These are phyloP conservation scores for Puccinia hordei DNA, from an alignment of 1,284 basidiomycete species.

Conservation along the genomic window DNA sequence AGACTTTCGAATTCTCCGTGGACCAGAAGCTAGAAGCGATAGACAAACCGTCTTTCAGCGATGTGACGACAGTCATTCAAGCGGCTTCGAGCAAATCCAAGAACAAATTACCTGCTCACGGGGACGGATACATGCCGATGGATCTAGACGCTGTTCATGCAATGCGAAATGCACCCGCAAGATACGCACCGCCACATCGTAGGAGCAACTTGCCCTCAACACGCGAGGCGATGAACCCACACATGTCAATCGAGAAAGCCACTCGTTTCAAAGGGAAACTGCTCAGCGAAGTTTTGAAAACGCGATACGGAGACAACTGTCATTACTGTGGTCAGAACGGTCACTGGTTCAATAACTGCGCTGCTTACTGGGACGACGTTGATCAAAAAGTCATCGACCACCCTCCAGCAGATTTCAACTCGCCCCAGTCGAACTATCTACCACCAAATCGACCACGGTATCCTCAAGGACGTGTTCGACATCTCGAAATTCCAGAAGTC, in stretches of 20 bases:
- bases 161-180: background rate
- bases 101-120: no score
- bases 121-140: background rate
- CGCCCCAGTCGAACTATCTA: background rate
- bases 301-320: no score
- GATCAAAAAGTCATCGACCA: no score
- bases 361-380: background rate
- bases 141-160: background rate
- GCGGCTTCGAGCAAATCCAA: background rate
- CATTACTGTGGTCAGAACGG: no score
- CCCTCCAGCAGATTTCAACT: no score
- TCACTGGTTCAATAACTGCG: no score
- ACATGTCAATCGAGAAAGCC: background rate
- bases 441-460: background rate
- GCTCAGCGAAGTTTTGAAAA: no score
- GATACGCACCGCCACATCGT: background rate
- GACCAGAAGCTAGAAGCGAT: background rate
- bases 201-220: slow-evolving; percentile 55
- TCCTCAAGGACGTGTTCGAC: background rate
- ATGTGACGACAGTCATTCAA: background rate
- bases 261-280: background rate
- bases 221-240: slow-evolving; percentile 63
- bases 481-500: background rate
- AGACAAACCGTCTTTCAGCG: background rate
- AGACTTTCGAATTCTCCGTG: slow-evolving; percentile 14